phyloP scores from a whole-genome alignment of 208 protist species.

The Crithidia fasciculata region DNA sequence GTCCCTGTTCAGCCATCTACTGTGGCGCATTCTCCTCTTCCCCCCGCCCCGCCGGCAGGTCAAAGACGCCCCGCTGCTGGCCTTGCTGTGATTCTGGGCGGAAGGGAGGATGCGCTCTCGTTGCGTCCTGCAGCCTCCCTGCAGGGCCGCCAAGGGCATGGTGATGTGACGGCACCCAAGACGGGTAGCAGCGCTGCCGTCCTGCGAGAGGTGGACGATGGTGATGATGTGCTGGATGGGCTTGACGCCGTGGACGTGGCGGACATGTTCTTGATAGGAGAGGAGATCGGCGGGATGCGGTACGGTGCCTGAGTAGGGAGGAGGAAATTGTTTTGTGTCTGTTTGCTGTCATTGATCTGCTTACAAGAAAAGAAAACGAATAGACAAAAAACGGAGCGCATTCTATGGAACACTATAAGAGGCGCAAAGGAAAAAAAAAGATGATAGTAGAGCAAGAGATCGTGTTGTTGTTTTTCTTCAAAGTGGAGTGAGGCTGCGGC shows the following conservation, averaged over 20 bases:
- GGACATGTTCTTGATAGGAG: slow-evolving; percentile 62
- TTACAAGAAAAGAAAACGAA: no score
- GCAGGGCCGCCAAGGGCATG: no score
- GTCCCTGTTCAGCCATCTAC: no score
- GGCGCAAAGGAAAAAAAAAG: no score
- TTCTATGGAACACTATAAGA: no score
- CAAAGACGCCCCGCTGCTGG: background rate
- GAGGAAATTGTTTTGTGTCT: background rate
- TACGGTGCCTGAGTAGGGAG: slow-evolving; percentile 31
- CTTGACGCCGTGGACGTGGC: slow-evolving; percentile 34
- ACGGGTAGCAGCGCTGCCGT: background rate
- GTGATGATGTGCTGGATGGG: slow-evolving; percentile 42
- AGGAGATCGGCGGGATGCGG: slow-evolving; percentile 67
- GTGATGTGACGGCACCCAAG: no score
- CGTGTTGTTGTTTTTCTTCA: no score
- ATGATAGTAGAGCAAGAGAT: no score
- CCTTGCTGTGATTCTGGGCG: background rate
- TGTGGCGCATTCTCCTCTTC: background rate
- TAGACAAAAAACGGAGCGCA: no score
- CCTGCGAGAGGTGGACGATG: slow-evolving; percentile 14
- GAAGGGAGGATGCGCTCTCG: background rate
- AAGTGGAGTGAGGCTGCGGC: no score
- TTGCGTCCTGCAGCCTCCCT: background rate
- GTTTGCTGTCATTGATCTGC: slow-evolving; percentile 16
- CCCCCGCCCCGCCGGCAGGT: background rate